A percentile compares a stretch with the other conserved stretches of the same genome.
Evolutionary conservation across 1,284 basidiomycete species (phyloP).

Genomic region (Sphaerobolus stellatus): DNA sequence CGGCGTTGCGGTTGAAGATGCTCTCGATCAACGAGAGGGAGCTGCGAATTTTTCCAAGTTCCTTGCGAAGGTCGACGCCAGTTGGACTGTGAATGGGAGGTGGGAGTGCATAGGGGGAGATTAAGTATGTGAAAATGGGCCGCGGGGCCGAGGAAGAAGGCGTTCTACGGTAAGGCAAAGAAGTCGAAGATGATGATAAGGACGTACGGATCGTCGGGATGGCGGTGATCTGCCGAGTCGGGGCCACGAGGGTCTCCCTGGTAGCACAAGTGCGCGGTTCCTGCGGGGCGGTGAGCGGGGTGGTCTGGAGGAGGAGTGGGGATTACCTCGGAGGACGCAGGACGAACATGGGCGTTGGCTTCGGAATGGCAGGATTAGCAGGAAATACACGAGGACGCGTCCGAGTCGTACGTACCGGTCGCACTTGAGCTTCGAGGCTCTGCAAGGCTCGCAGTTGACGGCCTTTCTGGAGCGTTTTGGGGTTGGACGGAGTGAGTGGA

Average conservation of each 20-base stretch:
- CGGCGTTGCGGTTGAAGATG: constrained; percentile 52
- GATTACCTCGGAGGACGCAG: constrained; percentile 69
- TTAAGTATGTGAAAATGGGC: constrained; percentile 48
- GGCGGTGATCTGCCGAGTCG: constrained; percentile 35
- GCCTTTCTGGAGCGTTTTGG: constrained; percentile 76
- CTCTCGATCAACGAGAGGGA: constrained; percentile 70
- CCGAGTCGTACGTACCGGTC: constrained; percentile 53
- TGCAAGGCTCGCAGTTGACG: constrained; percentile 81
- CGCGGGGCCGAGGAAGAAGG: constrained; percentile 32
- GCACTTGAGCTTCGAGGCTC: constrained; percentile 81
- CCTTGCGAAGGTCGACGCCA: constrained; percentile 65
- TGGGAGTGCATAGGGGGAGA: constrained; percentile 28
- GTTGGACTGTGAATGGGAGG: constrained; percentile 35
- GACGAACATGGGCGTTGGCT: constrained; percentile 79
- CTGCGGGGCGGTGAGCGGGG: constrained; percentile 5
- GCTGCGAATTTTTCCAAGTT: constrained; percentile 70
- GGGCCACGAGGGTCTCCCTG: constrained; percentile 63
- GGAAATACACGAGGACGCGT: constrained; percentile 1
- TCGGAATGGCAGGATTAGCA: constrained; percentile 50
- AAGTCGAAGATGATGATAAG: not conserved
- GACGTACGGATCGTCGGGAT: constrained; percentile 5
- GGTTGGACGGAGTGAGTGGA: constrained; percentile 4
- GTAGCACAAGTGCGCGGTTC: constrained; percentile 53
- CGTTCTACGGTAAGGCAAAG: not conserved
- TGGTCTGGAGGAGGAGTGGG: constrained; percentile 1